Evolutionary conservation across 202 grass and related monocot species (phyloP), one percentile per base, ranked within the genome.

Genomic region (Musa balbisiana): DNA sequence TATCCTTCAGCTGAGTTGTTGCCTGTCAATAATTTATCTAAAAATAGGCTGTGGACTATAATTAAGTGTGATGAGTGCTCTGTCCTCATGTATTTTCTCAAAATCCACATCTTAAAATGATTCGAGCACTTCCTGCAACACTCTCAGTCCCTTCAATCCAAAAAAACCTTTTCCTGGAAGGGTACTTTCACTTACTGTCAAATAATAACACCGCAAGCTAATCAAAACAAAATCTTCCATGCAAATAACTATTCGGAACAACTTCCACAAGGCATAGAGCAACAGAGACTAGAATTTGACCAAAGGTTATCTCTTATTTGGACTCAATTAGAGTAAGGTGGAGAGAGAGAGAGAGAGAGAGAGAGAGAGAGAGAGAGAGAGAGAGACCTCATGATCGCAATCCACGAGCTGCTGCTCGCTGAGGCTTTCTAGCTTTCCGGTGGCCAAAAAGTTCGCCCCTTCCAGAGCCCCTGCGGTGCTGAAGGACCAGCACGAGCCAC

Each of bases 401-500:
- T 74, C 72, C 20, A 74, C 72, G 23, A 74, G 54, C 53, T 74
- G 72, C 72, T 74, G 72, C 54, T 74, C 54, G 21, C 72, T 74
- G 16, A 74, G 72, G 25, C 72, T 74, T 59, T 59, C 54, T 22
- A 74, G 72, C 14, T 60, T 74, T 55, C 72, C 72, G 1, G 72
- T 74, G 25, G 72, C 26, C 72, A 74, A 16, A 74, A 74, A 74
- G 72, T 74, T 56, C 8, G 72, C 72, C 14, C 72, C 72, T 74
- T 74, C 72, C 72, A 74, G 23, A 6, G 72, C 72, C 26, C 15
- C 72, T 59, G 72, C 53, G 19, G 72, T 33, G 5, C 72, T 74
- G 24, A 74, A 74, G 16, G 72, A 74, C 72, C 72, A 74, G 53
- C 72, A 74, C 54, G 72, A 74, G 33, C 72, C 72, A 55, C 72